phyloP scores from a whole-genome alignment of 2,329 filamentous ascomycete genomes.

The Fusarium begoniae region DNA sequence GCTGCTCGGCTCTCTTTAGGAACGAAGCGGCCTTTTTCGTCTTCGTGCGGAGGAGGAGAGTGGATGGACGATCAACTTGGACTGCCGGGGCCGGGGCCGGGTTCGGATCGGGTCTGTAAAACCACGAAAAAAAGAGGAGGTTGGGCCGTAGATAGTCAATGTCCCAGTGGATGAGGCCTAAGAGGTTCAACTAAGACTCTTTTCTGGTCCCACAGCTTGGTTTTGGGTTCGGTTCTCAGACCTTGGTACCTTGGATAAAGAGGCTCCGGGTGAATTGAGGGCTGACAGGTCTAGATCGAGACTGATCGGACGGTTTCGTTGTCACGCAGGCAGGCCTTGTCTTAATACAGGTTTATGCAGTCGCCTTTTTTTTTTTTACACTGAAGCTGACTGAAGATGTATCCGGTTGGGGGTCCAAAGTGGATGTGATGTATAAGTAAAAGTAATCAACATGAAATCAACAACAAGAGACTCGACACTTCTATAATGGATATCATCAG shows the following conservation, averaged over 20 bases:
- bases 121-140: slow-evolving; percentile 18
- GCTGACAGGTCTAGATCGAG: background rate
- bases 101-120: slow-evolving; percentile 35
- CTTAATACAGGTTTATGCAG: slow-evolving; percentile 3
- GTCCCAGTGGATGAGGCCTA: slow-evolving; percentile 22
- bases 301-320: background rate
- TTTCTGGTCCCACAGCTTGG: background rate
- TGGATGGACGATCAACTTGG: slow-evolving; percentile 14
- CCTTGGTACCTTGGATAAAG: background rate
- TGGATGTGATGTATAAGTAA: background rate
- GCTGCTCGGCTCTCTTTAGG: background rate
- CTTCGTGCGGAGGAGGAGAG: slow-evolving; percentile 21
- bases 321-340: background rate
- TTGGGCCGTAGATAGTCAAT: slow-evolving; percentile 24
- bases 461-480: background rate
- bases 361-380: slow-evolving; percentile 4
- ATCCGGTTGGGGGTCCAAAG: slow-evolving; percentile 11
- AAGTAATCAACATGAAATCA: slow-evolving; percentile 4
- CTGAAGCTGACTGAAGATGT: background rate
- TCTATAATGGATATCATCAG: background rate
- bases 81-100: slow-evolving; percentile 39
- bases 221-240: background rate
- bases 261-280: background rate
- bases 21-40: slow-evolving; percentile 24
- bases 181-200: slow-evolving; percentile 10